Base-by-base conservation (phyloP, 2,329 filamentous ascomycete species). In the Colletotrichum cereale region DNA sequence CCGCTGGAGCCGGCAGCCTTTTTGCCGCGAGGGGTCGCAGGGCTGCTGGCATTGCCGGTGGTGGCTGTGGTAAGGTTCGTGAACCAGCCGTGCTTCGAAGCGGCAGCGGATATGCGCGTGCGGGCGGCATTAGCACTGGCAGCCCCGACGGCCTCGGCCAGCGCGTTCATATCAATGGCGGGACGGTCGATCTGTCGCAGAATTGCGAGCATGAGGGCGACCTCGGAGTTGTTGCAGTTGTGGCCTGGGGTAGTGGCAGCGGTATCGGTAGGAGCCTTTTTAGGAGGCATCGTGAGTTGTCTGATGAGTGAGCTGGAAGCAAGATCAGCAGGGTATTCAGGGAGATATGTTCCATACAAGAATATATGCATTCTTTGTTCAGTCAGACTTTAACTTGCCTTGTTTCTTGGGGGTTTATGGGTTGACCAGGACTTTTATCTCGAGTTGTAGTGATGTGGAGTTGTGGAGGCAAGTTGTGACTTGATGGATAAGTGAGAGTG, bases 51-150 rank as follows among this genome's bases (percentile, higher is more conserved):
- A 10, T 55, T 44, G n/a, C 21, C 36, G 31, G 63, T 24, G 24
- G 63, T 6, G 24, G 63, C 44, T 3, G 47, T 12, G 26, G 21
- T 11, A n/a, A 21, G 4, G 42, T 44, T 34, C 50, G 40, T n/a
- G 31, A 68, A 68, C 66, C 66, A 68, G 10, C 38, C 11, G 40
- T 68, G 58, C 31, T 68, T 48, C 2, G 40, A 34, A 8, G 40
- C 31, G 16, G 66, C 66, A 2, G 58, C 18, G 12, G 5, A 24
- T n/a, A 67, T 24, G 66, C 66, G 66, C 40, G 21, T 56, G 50
- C 66, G 66, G 10, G 66, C 66, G 31, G 58, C 66, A 34, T 68
- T 63, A 50, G 42, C 34, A n/a, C 40, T 68, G 50, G 66, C 50
- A n/a, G 66, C 55, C 18, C 58, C 58, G 24, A 68, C 29, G 31